Conservation (phyloP, 257 asterid species). For the Nicotiana tabacum region DNA sequence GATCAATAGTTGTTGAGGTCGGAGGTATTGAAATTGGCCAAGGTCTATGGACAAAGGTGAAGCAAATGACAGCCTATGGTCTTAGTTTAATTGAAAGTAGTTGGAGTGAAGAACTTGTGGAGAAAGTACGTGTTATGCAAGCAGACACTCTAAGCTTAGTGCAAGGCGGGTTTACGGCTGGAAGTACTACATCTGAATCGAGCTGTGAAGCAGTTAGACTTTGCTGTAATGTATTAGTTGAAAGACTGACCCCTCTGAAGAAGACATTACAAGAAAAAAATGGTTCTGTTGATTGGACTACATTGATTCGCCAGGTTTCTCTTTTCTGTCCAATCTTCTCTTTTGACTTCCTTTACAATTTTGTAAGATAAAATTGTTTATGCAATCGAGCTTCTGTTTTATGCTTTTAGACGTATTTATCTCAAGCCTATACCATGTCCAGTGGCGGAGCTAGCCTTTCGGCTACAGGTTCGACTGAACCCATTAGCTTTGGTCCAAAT, state of each 20-base stretch:
- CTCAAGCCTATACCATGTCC: background rate
- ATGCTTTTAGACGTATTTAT: background rate
- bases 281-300: slow-evolving; percentile 54
- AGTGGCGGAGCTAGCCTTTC: too few relatives aligned
- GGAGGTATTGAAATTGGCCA: slow-evolving; percentile 82
- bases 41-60: slow-evolving; percentile 79
- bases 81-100: slow-evolving; percentile 44
- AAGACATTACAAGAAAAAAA: slow-evolving; percentile 40
- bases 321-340: background rate
- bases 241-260: slow-evolving; percentile 48
- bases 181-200: slow-evolving; percentile 79
- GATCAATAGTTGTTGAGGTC: slow-evolving; percentile 65
- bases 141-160: slow-evolving; percentile 63
- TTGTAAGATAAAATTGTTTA: background rate
- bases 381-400: background rate
- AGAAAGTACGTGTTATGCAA: slow-evolving; percentile 64
- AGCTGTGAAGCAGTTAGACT: slow-evolving; percentile 74
- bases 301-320: slow-evolving; percentile 49
- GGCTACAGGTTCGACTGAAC: too few relatives aligned
- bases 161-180: slow-evolving; percentile 71
- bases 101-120: slow-evolving; percentile 46
- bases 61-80: slow-evolving; percentile 61
- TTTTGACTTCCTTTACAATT: background rate
- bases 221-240: slow-evolving; percentile 62
- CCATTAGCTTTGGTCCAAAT: too few relatives aligned